A percentile compares a stretch with the other conserved stretches of the same genome.
Conservation (phyloP, 2,329 filamentous ascomycete species). For the Gnomoniopsis smithogilvyi region DNA sequence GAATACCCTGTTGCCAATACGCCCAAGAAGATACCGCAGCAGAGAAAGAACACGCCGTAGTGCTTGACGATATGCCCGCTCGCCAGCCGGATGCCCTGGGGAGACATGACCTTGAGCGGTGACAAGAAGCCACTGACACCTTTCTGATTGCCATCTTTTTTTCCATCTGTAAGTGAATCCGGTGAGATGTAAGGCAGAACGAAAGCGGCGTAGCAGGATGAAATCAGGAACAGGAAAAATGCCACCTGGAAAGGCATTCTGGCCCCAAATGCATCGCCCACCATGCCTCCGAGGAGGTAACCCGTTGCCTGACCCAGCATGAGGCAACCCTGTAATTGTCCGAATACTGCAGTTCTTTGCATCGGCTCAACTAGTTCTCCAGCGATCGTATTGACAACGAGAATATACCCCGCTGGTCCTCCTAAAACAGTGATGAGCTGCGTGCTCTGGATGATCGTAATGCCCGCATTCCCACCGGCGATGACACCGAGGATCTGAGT, state of each 20-base stretch:
- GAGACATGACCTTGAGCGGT: conserved; percentile 57
- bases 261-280: conserved; percentile 62
- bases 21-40: conserved; percentile 61
- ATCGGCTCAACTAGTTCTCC: conserved; percentile 60
- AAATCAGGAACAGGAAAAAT: conserved; percentile 50
- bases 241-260: conserved; percentile 63
- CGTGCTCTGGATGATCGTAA: conserved; percentile 63
- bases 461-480: conserved; percentile 58
- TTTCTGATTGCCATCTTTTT: conserved; percentile 25
- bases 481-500: conserved; percentile 64
- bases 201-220: conserved; percentile 38
- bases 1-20: conserved; percentile 66
- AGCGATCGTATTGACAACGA: conserved; percentile 66
- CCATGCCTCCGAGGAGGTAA: conserved; percentile 60
- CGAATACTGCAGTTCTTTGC: conserved; percentile 62
- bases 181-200: conserved; percentile 50
- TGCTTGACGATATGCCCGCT: conserved; percentile 51
- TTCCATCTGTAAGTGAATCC: conserved; percentile 32
- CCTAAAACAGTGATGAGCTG: conserved; percentile 68
- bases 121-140: conserved; percentile 56
- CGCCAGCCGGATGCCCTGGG: conserved; percentile 47
- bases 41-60: conserved; percentile 59
- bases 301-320: conserved; percentile 66
- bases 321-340: conserved; percentile 61
- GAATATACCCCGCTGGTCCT: conserved; percentile 65